These are phyloP conservation scores for Suillus cothurnatus DNA, from an alignment of 768 basidiomycete species.

Conservation along the genomic window DNA sequence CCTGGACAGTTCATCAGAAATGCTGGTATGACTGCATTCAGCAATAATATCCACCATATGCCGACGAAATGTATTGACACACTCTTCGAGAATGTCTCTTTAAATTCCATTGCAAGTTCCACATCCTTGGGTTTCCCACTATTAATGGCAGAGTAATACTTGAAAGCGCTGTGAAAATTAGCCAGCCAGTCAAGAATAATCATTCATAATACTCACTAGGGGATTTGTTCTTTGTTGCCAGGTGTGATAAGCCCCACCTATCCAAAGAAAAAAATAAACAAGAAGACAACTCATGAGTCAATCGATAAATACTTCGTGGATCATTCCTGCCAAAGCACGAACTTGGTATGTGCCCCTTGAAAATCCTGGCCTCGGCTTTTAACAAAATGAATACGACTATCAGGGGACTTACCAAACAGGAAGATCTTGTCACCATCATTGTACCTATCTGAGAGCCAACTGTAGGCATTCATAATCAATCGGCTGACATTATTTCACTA, in stretches of 20 bases:
- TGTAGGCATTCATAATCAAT: conserved; percentile 38
- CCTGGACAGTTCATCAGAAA: conserved; percentile 26
- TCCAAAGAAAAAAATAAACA: background rate
- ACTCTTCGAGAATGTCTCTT: conserved; percentile 38
- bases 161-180: conserved; percentile 37
- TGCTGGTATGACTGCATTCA: background rate
- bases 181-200: background rate
- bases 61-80: conserved; percentile 48
- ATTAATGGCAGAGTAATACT: conserved; percentile 35
- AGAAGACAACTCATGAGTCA: background rate
- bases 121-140: conserved; percentile 23
- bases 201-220: conserved; percentile 31
- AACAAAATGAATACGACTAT: background rate
- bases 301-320: conserved; percentile 33
- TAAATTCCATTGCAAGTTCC: conserved; percentile 32
- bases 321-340: conserved; percentile 46
- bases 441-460: conserved; percentile 45
- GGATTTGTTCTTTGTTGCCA: conserved; percentile 44
- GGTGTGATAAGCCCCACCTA: conserved; percentile 44
- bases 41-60: conserved; percentile 36
- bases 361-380: conserved; percentile 35
- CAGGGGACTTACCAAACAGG: conserved; percentile 37
- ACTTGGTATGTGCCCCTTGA: conserved; percentile 51
- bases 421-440: conserved; percentile 40
- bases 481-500: conserved; percentile 14